phyloP scores from a whole-genome alignment of 805 yeast species.

The Yamadazyma olivae region DNA sequence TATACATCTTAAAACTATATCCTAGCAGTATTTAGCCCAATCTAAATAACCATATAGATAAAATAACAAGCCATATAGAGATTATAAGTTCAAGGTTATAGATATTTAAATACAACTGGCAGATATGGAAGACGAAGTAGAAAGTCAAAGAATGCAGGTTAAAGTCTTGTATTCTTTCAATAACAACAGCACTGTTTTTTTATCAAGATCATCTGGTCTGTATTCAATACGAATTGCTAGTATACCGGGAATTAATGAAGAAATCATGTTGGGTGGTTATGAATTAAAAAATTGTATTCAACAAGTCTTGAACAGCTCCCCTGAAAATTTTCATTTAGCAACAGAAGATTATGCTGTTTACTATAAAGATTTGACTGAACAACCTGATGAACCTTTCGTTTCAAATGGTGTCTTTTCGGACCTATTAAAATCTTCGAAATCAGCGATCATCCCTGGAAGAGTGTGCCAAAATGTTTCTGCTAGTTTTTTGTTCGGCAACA shows the following conservation, averaged over 20 bases:
- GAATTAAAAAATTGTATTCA: slow-evolving; percentile 37
- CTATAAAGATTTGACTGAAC: slow-evolving; percentile 45
- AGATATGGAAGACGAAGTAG: too few species aligned
- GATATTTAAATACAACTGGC: too few species aligned
- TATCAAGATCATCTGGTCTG: slow-evolving; percentile 34
- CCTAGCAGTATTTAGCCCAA: too few species aligned
- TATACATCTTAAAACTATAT: too few species aligned
- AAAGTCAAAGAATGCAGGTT: slow-evolving; percentile 40
- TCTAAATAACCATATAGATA: too few species aligned
- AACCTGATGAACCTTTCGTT: slow-evolving; percentile 47
- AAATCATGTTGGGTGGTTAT: slow-evolving; percentile 38
- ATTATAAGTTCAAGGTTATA: too few species aligned
- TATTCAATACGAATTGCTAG: slow-evolving; percentile 36
- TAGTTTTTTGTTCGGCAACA: slow-evolving; percentile 37
- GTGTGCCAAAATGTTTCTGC: slow-evolving; percentile 58
- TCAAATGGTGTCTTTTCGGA: slow-evolving; percentile 38
- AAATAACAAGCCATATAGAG: too few species aligned
- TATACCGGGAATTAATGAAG: slow-evolving; percentile 29
- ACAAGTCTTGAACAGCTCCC: slow-evolving; percentile 36
- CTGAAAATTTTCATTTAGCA: slow-evolving; percentile 39
- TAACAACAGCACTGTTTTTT: slow-evolving; percentile 39
- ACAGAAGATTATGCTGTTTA: slow-evolving; percentile 44
- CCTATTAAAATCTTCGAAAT: slow-evolving; percentile 22
- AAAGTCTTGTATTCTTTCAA: slow-evolving; percentile 45
- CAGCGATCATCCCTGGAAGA: slow-evolving; percentile 44